A percentile compares a stretch with the other conserved stretches of the same genome.
Conservation (phyloP, 495 filamentous ascomycete genomes). For the Pyrenopolyporus hunteri region DNA sequence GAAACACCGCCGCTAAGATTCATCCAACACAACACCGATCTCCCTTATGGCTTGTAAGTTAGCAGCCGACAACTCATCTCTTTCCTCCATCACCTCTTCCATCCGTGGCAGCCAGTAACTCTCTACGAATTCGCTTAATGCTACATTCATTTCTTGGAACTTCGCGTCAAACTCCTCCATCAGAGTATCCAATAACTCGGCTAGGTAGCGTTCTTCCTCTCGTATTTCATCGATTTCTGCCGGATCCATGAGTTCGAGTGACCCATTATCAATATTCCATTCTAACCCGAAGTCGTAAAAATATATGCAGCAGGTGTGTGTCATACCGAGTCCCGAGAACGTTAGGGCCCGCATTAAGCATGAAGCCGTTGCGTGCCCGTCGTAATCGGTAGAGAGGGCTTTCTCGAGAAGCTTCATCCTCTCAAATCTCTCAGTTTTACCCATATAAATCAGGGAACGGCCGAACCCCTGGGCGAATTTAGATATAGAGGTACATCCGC, state of each 20-base stretch:
- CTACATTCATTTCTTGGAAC: background rate
- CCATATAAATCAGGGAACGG: too few species aligned
- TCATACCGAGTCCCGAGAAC: constrained; percentile 13
- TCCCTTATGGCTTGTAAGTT: constrained; percentile 1
- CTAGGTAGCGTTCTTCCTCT: constrained; percentile 16
- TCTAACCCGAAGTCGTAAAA: background rate
- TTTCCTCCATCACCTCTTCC: background rate
- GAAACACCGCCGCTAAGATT: background rate
- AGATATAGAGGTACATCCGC: constrained; percentile 5
- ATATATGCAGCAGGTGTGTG: constrained; percentile 13
- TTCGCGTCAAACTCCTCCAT: constrained; percentile 19
- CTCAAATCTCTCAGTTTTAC: too few species aligned
- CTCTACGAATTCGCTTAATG: constrained; percentile 3
- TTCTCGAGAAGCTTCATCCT: background rate
- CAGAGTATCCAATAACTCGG: background rate
- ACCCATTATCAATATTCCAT: background rate
- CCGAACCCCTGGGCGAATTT: too few species aligned
- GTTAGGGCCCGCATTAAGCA: constrained; percentile 1
- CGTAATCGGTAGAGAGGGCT: too few species aligned
- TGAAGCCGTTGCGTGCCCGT: background rate
- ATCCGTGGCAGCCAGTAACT: constrained; percentile 10
- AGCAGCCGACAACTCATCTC: background rate
- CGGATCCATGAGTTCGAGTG: constrained; percentile 7
- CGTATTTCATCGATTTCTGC: constrained; percentile 21
- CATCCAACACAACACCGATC: constrained; percentile 15